Base-by-base conservation (phyloP, 2,329 filamentous ascomycete genomes). In the Trichoderma sp. region DNA sequence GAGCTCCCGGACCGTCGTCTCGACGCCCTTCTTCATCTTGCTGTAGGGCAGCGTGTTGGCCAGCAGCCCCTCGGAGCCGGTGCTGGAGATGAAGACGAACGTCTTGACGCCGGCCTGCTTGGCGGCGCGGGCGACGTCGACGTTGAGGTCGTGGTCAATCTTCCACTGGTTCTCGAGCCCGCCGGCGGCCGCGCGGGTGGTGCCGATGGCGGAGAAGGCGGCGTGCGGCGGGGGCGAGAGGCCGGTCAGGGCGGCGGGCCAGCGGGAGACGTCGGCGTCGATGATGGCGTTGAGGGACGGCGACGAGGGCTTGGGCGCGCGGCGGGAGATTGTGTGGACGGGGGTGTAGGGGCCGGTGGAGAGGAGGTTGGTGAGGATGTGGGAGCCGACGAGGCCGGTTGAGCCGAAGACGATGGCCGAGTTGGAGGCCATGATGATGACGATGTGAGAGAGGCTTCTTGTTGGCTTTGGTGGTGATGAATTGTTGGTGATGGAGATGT, bases 81-180 rank as follows among this genome's bases (percentile, higher is more conserved):
- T 79, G 24, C 83, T 82, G 0, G 90, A 93, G 64, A 96, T 83
- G 68, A 96, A 88, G 24, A 97, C 88, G 73, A 90, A 96, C 2
- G 89, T 89, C 69, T 86, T 86, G 12, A 86, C 84, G 43, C 92
- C 92, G 0, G 88, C 86, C 4, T 83, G 84, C 73, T 89, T 91
- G 50, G 93, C 92, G 0, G 90, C 88, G 67, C 85, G 83, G 3
- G 91, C 93, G 26, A 96, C 82, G 69, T 89, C 88, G 56, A 96
- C 77, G 77, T 96, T 96, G 51, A 97, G 82, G 73, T 95, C 92
- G 74, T 93, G 86, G 79, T 97, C 94, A 69, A 97, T 91, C 74
- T 91, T 90, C 79, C 92, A 90, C 78, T 97, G 94, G 67, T 88
- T 87, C 30, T 87, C 89, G 69, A 96, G 79, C 65, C 90, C 83